Percentiles rank a stretch among this genome's conserved stretches.
These are phyloP conservation scores for Paulinella micropora DNA, from an alignment of 78 protist species.

Conservation along the genomic window DNA sequence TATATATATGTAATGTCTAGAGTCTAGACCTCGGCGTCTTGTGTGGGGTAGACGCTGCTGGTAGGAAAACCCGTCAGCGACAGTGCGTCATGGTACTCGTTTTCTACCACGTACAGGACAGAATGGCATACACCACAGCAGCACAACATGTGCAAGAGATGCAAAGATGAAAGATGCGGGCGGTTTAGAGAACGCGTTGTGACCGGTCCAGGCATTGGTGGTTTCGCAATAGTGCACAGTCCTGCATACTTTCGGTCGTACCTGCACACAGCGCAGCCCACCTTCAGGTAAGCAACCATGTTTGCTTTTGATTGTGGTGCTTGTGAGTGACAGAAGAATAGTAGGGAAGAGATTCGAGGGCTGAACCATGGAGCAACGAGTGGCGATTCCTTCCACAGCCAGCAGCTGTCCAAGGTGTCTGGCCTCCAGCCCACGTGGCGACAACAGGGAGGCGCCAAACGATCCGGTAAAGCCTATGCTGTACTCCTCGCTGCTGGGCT, in stretches of 20 bases:
- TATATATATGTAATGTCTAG: no score
- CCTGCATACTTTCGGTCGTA: constrained; percentile 59
- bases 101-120: no score
- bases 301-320: neutral
- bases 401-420: constrained; percentile 56
- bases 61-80: constrained; percentile 37
- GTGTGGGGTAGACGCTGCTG: constrained; percentile 19
- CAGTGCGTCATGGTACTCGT: constrained; percentile 38
- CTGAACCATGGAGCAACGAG: constrained; percentile 50
- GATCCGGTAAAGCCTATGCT: neutral
- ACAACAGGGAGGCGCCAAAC: constrained; percentile 67
- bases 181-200: no score
- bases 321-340: neutral
- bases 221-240: constrained; percentile 79
- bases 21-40: constrained; percentile 6
- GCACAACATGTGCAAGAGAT: no score
- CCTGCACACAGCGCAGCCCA: neutral
- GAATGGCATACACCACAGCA: no score
- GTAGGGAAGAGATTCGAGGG: neutral
- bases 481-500: no score
- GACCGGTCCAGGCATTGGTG: constrained; percentile 29
- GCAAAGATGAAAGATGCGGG: no score
- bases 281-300: neutral
- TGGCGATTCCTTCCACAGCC: constrained; percentile 88
- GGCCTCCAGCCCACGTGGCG: constrained; percentile 80